Evolutionary conservation across 164 flowering plant species (phyloP), one percentile per base, ranked within the genome.

Genomic region (Stephania japonica): DNA sequence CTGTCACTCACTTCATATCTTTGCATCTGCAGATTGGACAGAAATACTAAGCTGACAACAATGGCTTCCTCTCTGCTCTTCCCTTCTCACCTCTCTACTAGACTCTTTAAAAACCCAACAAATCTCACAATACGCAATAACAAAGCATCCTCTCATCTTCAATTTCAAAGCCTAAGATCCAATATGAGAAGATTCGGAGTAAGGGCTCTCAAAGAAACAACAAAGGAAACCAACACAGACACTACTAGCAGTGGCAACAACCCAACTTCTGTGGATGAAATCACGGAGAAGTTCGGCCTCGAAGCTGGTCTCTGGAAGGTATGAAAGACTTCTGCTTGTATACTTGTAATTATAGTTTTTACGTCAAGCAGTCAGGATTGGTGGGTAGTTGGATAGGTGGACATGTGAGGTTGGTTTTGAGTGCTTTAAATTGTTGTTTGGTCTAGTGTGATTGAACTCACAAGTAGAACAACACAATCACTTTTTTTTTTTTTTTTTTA

Each of bases 281-380:
- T 93, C 72, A 90, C 99, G 1, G 81, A 91, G 81, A 95, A 93
- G 73, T 93, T 83, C 76, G 99, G 99, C 42, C 98, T 95, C 61
- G 99, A 95, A 84, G 98, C 89, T 70, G 99, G 97, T 69, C 90
- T 95, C 4, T 95, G 98, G 97, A 88, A 95, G 99, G 99, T 90
- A 75, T 23, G 14, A 10, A 16, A 43, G 25, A 9, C 9, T 10
- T 23, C 62, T 38, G 59, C 63, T 59, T 69, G 26, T 26, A 26
- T 53, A 16, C 49, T 68, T 38, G 42, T 16, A 4, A 24, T 68
- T 18, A 42, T 72, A 62, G 47, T 13, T 12, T 32, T 10, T 32
- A 2, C 9, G 18, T 4, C 7, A 5, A 66, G 14, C 5, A 56
- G 21, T 56, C 38, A 32, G 38, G 38, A 32, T 32, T 32, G 38